These are phyloP conservation scores for Lactifluus volemus DNA, from an alignment of 768 basidiomycete species.

Conservation along the genomic window DNA sequence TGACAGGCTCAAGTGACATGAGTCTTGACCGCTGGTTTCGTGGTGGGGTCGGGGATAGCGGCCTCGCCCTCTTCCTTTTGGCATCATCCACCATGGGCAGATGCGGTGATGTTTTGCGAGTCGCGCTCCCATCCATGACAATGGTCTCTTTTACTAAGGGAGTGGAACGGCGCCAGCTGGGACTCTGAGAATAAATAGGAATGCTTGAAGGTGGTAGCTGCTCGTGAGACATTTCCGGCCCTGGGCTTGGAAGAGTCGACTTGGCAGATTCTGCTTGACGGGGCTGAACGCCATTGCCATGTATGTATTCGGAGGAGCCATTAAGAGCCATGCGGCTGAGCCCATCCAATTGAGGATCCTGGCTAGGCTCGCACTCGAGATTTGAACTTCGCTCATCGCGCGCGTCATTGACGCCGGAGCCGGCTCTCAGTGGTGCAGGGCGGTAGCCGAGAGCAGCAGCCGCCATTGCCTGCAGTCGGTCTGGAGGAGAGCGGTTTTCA, in stretches of 20 bases:
- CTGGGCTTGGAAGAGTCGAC: neutral
- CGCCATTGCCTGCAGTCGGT: neutral
- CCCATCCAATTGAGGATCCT: neutral
- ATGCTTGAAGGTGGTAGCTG: conserved; percentile 9
- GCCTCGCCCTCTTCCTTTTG: conserved; percentile 12
- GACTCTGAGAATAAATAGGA: conserved; percentile 7
- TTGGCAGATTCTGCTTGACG: neutral
- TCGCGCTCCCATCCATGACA: too few relatives aligned
- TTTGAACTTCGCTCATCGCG: neutral
- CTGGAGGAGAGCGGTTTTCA: neutral
- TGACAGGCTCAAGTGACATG: neutral
- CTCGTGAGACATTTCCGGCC: neutral
- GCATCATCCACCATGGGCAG: neutral
- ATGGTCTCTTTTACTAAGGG: neutral
- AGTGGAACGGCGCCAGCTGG: neutral
- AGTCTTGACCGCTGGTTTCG: conserved; percentile 1
- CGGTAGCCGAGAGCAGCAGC: neutral
- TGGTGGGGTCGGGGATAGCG: neutral
- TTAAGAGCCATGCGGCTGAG: conserved; percentile 5
- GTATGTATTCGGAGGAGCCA: neutral
- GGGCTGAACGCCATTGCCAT: neutral
- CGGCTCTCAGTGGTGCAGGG: neutral
- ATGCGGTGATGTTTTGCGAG: neutral
- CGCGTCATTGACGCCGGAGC: neutral
- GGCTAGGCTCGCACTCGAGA: neutral